Conservation (phyloP, 2,329 filamentous ascomycete genomes). For the Hypoxylon sp. region DNA sequence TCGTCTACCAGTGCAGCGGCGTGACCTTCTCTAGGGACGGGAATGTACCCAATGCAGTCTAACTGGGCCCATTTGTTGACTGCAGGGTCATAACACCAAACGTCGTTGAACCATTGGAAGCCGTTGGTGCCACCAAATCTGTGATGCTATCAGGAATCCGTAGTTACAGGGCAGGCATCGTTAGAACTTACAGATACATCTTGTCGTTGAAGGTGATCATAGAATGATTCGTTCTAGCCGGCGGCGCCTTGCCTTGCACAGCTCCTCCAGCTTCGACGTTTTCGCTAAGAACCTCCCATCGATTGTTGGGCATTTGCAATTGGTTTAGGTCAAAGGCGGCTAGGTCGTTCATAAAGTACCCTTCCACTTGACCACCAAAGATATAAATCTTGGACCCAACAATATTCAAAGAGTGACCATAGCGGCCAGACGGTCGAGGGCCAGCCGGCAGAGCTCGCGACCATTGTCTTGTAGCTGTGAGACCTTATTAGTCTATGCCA, state of each 20-base stretch:
- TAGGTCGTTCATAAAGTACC: slow-evolving; percentile 97
- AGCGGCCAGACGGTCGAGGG: slow-evolving; percentile 87
- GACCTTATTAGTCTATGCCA: slow-evolving; percentile 19
- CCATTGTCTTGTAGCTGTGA: slow-evolving; percentile 93
- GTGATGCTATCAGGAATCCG: slow-evolving; percentile 27
- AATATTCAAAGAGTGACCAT: slow-evolving; percentile 96
- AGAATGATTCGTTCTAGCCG: slow-evolving; percentile 93
- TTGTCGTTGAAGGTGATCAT: slow-evolving; percentile 93
- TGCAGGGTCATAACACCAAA: slow-evolving; percentile 93
- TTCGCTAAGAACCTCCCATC: slow-evolving; percentile 92
- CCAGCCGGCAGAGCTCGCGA: slow-evolving; percentile 92
- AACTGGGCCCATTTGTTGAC: slow-evolving; percentile 87
- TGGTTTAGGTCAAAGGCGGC: slow-evolving; percentile 96
- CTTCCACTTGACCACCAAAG: slow-evolving; percentile 97
- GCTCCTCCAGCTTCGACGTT: slow-evolving; percentile 75
- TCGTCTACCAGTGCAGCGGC: slow-evolving; percentile 94
- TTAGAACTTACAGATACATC: slow-evolving; percentile 82
- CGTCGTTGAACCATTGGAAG: slow-evolving; percentile 97
- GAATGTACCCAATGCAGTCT: slow-evolving; percentile 98
- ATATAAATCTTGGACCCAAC: slow-evolving; percentile 97
- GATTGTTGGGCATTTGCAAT: slow-evolving; percentile 88
- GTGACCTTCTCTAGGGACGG: slow-evolving; percentile 92
- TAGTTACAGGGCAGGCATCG: neutral
- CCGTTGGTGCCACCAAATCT: slow-evolving; percentile 99
- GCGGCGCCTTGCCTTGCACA: slow-evolving; percentile 77